Evolutionary conservation across 2,329 filamentous ascomycete species (phyloP).

Genomic region (Dactylellina sp.): DNA sequence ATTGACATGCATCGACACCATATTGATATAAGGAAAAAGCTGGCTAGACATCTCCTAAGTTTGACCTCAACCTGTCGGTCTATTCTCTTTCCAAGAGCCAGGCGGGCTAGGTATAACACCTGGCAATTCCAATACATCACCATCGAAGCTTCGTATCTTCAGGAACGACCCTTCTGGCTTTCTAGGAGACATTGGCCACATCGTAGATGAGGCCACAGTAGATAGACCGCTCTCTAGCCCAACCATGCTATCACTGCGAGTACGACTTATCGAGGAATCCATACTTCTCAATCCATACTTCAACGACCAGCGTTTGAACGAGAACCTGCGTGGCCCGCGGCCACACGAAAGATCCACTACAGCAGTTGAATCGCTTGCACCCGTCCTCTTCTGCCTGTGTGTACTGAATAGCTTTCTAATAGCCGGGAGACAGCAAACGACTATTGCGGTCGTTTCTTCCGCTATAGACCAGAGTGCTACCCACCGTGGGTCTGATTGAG

Average conservation of each 20-base stretch:
- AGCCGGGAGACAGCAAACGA: constrained; percentile 54
- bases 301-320: constrained; percentile 40
- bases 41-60: no score
- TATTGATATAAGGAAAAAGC: no score
- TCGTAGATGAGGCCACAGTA: constrained; percentile 21
- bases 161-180: constrained; percentile 24
- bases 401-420: constrained; percentile 48
- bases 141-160: constrained; percentile 32
- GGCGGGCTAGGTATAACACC: constrained; percentile 40
- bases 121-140: constrained; percentile 1
- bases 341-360: constrained; percentile 22
- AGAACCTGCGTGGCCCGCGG: constrained; percentile 21
- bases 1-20: no score
- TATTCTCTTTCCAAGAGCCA: constrained; percentile 18
- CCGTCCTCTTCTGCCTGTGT: constrained; percentile 25
- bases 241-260: constrained; percentile 30
- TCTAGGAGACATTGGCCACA: constrained; percentile 37
- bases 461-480: constrained; percentile 54
- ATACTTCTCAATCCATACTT: constrained; percentile 41
- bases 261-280: constrained; percentile 22
- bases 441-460: constrained; percentile 45
- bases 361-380: constrained; percentile 12
- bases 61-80: no score
- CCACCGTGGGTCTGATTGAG: constrained; percentile 51
- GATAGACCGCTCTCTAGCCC: constrained; percentile 28